Base-by-base conservation (phyloP, 148 eudicot species). In the Fagopyrum tataricum region DNA sequence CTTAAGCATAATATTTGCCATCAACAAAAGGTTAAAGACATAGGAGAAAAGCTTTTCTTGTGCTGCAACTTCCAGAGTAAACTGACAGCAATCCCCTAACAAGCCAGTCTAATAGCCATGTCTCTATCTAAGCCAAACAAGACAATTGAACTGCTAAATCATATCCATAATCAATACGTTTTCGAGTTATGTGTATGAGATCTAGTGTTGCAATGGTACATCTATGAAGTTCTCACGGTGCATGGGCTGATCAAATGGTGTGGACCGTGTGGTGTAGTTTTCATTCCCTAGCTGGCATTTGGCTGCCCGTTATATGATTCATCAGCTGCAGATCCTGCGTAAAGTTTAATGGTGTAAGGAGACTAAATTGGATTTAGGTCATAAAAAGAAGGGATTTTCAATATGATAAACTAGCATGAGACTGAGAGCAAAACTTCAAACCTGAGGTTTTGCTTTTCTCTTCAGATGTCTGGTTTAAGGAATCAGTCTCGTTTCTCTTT, bases 401-500 rank as follows among this genome's bases (percentile, higher is more conserved):
- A 59, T 82, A 84, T 9, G 86, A 83, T 69, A 83, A 74, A 53
- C 70, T 55, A 46, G 81, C 66, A 37, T 37, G 69, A 41, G 77
- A 77, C 39, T 71, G 79, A 42, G 10, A 76, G 44, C 14, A 76
- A 71, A 48, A 40, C 31, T 61, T 68, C 7, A 87, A 79, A 76
- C 88, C 84, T 47, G 82, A 75, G 49, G 14, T 67, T 24, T 73
- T 67, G 46, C 74, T 83, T 62, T 70, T 74, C 62, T 81, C 90
- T 24, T 84, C 76, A 67, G 71, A 70, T 8, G 74, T 44, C 13
- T 76, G 78, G 72, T 81, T 87, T 37, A 79, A 77, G 55, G 78
- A 68, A 41, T 84, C 89, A 41, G 75, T 77, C 52, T 88, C 86
- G 8, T 83, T 74, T 78, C 90, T 89, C 82, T 91, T 91, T 0